Percentiles rank a stretch among this genome's conserved stretches.
Conservation (phyloP, 2,329 filamentous ascomycete species). For the Colletotrichum shisoi region DNA sequence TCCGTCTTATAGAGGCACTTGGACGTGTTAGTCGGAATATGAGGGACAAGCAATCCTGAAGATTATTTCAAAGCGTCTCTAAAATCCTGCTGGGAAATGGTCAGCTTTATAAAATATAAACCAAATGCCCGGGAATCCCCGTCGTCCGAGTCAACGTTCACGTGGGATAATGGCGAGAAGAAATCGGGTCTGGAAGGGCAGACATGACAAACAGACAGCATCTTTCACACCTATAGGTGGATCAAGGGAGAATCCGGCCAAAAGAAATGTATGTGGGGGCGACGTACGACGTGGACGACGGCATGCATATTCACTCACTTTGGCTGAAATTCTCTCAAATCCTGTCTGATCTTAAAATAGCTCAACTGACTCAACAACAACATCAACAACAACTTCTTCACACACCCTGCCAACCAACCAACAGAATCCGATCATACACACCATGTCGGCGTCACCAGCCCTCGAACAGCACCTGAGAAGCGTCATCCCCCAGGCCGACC, state of each 20-base stretch:
- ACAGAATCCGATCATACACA: no score
- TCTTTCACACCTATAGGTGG: constrained; percentile 14
- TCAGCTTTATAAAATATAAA: no score
- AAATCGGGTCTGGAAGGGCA: constrained; percentile 7
- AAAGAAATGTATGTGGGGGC: constrained; percentile 16
- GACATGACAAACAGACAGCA: not conserved
- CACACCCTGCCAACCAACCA: not conserved
- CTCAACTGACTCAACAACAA: constrained; percentile 33
- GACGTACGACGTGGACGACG: not conserved
- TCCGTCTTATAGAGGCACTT: not conserved
- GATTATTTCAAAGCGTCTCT: not conserved
- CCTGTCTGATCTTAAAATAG: constrained; percentile 29
- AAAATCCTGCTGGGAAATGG: no score
- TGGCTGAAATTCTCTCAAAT: constrained; percentile 34
- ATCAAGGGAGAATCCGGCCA: constrained; percentile 8
- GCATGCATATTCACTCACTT: not conserved
- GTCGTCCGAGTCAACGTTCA: not conserved
- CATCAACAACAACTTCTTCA: not conserved
- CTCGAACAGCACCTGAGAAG: constrained; percentile 40
- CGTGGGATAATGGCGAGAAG: constrained; percentile 2
- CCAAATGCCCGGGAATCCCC: not conserved
- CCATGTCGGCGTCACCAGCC: constrained; percentile 21
- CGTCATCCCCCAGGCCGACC: constrained; percentile 41
- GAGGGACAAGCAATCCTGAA: not conserved
- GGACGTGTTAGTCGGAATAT: not conserved